Conservation (phyloP, 1,139 yeast genomes). For the Blastobotrys ciferrii region DNA sequence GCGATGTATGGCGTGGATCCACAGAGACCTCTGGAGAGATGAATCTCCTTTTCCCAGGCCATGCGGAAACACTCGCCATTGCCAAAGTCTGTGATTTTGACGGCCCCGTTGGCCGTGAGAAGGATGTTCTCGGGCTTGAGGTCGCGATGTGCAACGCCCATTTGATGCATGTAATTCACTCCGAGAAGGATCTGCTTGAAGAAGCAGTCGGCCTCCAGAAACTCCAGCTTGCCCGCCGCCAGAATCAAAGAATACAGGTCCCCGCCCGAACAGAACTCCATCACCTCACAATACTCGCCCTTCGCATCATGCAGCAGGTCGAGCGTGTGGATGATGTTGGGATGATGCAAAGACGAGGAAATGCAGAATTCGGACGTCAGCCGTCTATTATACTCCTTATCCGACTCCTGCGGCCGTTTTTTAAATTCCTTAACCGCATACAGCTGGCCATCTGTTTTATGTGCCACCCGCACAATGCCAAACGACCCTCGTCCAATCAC, state of each 20-base stretch:
- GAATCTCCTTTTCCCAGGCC: conserved; percentile 93
- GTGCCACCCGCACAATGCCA: conserved; percentile 76
- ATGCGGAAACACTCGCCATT: conserved; percentile 90
- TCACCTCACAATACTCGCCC: conserved; percentile 80
- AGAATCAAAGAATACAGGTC: conserved; percentile 52
- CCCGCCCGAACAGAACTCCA: conserved; percentile 46
- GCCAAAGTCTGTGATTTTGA: conserved; percentile 92
- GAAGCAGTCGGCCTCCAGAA: conserved; percentile 89
- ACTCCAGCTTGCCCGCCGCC: conserved; percentile 71
- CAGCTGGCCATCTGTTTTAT: conserved; percentile 49
- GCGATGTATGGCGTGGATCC: conserved; percentile 95
- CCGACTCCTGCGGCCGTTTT: conserved; percentile 53
- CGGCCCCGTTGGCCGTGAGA: conserved; percentile 69
- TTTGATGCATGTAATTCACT: conserved; percentile 89
- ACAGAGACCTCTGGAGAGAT: conserved; percentile 76
- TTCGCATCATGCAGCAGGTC: conserved; percentile 85
- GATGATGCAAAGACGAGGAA: conserved; percentile 72
- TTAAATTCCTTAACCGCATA: conserved; percentile 83
- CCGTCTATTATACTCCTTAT: conserved; percentile 60
- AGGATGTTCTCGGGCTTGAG: conserved; percentile 88
- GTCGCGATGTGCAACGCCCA: conserved; percentile 95
- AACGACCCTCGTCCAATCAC: conserved; percentile 82
- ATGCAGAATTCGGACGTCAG: conserved; percentile 81
- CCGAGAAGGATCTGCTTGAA: conserved; percentile 88
- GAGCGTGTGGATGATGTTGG: conserved; percentile 76